These are phyloP conservation scores for Xylaria acuta DNA, from an alignment of 495 filamentous ascomycete genomes.

Conservation along the genomic window DNA sequence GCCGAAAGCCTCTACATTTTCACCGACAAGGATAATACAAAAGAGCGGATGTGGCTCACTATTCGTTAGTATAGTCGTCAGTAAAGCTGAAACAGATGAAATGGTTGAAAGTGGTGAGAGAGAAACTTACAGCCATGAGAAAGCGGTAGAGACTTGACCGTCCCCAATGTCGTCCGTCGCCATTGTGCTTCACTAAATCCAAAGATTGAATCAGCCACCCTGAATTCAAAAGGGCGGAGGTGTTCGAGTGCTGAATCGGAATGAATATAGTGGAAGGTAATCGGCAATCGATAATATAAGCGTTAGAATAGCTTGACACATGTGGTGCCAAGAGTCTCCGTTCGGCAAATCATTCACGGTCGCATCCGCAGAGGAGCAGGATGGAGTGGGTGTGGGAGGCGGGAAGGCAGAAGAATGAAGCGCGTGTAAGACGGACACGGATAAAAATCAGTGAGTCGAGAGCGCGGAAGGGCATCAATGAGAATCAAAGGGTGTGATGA, in stretches of 20 bases:
- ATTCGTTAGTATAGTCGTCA: conserved; percentile 14
- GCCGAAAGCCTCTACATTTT: conserved; percentile 55
- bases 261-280: background rate
- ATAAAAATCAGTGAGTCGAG: background rate
- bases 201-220: conserved; percentile 5
- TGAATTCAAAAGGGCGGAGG: background rate
- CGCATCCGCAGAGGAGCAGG: conserved; percentile 13
- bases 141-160: conserved; percentile 15
- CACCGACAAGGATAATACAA: conserved; percentile 58
- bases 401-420: background rate
- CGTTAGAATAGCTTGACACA: background rate
- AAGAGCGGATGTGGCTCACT: conserved; percentile 61
- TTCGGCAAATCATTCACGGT: conserved; percentile 27
- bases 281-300: background rate
- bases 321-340: conserved; percentile 16
- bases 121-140: conserved; percentile 40
- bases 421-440: conserved; percentile 1
- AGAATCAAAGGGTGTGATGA: background rate
- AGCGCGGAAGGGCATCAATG: background rate
- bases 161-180: conserved; percentile 3
- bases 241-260: background rate
- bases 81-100: background rate
- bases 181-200: background rate
- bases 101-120: background rate
- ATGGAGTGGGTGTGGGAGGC: background rate